A percentile compares a stretch with the other conserved stretches of the same genome.
Evolutionary conservation across 371 early-diverging fungal genomes (phyloP).

Genomic region (Phascolomyces articulosus): DNA sequence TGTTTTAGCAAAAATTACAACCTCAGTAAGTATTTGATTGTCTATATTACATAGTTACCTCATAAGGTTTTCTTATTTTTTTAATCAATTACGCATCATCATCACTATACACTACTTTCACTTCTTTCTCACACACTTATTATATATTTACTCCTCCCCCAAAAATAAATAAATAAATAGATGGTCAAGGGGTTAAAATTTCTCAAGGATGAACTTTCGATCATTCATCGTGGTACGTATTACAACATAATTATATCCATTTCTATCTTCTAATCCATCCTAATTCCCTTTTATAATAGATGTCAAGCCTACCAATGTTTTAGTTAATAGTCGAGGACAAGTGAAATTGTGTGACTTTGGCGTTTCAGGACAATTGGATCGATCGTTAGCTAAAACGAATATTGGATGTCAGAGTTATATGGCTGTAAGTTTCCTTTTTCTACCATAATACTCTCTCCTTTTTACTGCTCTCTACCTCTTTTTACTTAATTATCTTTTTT

Average conservation of each 20-base stretch:
- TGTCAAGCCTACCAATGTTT: slow-evolving; percentile 95
- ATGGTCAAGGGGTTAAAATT: slow-evolving; percentile 89
- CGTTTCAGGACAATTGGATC: slow-evolving; percentile 85
- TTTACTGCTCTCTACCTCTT: neutral
- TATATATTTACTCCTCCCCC: neutral
- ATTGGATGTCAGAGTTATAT: slow-evolving; percentile 95
- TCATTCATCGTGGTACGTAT: slow-evolving; percentile 80
- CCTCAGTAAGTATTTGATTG: slow-evolving; percentile 54
- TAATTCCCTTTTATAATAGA: slow-evolving; percentile 54
- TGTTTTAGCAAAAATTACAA: slow-evolving; percentile 78
- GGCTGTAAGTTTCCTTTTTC: slow-evolving; percentile 68
- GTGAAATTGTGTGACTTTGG: slow-evolving; percentile 95
- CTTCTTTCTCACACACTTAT: neutral
- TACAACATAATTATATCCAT: neutral
- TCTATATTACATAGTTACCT: neutral
- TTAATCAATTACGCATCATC: neutral
- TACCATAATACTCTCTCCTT: neutral
- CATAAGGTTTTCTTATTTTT: neutral
- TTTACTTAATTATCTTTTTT: neutral
- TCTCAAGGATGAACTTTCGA: slow-evolving; percentile 85
- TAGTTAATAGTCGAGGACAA: slow-evolving; percentile 84
- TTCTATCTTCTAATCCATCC: no score
- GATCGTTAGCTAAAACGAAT: slow-evolving; percentile 91
- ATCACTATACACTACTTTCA: neutral
- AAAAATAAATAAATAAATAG: slow-evolving; percentile 27